Conservation (phyloP, 1,284 basidiomycete genomes). For the Mycena citricolor region DNA sequence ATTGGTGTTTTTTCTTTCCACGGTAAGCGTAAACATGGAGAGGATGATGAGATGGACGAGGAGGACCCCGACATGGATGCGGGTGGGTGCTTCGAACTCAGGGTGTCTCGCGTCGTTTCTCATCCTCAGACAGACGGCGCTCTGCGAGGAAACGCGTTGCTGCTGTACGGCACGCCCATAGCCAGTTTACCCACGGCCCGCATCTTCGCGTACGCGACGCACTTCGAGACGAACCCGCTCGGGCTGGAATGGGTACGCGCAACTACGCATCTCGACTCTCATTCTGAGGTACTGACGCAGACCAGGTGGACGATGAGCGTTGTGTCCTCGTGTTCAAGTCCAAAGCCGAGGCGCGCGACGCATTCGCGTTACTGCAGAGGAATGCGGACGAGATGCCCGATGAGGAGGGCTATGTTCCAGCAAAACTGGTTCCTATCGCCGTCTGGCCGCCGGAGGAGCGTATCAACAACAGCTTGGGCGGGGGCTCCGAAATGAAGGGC, state of each 20-base stretch:
- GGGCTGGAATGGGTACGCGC: conserved; percentile 63
- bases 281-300: no score
- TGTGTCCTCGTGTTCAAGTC: conserved; percentile 72
- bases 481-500: conserved; percentile 62
- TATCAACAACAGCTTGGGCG: conserved; percentile 65
- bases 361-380: conserved; percentile 51
- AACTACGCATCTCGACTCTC: no score
- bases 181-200: conserved; percentile 66
- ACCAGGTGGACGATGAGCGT: conserved; percentile 78
- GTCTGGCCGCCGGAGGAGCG: conserved; percentile 78
- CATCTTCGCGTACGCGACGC: conserved; percentile 75
- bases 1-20: conserved; percentile 26
- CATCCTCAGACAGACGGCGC: conserved; percentile 33
- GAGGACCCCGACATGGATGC: conserved; percentile 40
- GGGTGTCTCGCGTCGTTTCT: neutral
- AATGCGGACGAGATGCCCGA: conserved; percentile 50
- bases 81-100: conserved; percentile 22
- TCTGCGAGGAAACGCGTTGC: conserved; percentile 64
- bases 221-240: conserved; percentile 50
- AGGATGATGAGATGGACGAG: conserved; percentile 39
- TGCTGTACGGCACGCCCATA: conserved; percentile 69
- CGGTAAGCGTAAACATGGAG: conserved; percentile 57
- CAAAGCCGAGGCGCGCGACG: conserved; percentile 50
- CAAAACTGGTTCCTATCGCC: conserved; percentile 64
- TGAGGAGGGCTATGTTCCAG: conserved; percentile 54